Conservation (phyloP, 1,284 basidiomycete genomes). For the Apiotrichum montevideense region DNA sequence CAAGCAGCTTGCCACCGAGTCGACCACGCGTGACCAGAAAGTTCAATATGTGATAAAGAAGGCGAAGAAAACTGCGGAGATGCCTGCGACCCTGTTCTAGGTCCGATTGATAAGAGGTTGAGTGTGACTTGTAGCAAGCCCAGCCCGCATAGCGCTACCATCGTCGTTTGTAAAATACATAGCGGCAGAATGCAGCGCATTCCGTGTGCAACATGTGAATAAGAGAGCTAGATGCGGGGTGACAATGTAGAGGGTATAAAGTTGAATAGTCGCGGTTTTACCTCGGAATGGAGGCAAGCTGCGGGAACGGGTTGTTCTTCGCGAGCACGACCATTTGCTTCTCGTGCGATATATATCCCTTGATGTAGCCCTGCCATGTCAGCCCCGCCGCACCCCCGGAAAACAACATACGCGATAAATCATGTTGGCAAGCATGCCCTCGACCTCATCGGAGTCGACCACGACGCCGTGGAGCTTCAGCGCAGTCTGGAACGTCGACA, state of each 20-base stretch:
- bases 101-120: background rate
- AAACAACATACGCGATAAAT: slow-evolving; percentile 61
- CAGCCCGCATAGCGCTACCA: no score
- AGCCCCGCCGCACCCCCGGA: no score
- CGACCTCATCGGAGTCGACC: slow-evolving; percentile 67
- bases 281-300: slow-evolving; percentile 30
- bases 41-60: background rate
- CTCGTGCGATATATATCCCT: slow-evolving; percentile 94
- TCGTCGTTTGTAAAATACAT: background rate
- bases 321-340: slow-evolving; percentile 86
- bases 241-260: background rate
- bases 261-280: slow-evolving; percentile 2
- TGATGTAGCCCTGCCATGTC: slow-evolving; percentile 61
- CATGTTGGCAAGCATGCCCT: slow-evolving; percentile 90
- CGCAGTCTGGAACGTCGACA: slow-evolving; percentile 68
- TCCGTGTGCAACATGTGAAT: background rate
- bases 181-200: background rate
- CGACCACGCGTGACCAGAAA: background rate
- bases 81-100: background rate
- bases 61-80: background rate
- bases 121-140: no score
- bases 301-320: slow-evolving; percentile 73
- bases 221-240: background rate
- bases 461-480: slow-evolving; percentile 58
- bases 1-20: background rate